Evolutionary conservation across 768 basidiomycete genomes (phyloP).

Genomic region (Candolleomyces efflorescens): DNA sequence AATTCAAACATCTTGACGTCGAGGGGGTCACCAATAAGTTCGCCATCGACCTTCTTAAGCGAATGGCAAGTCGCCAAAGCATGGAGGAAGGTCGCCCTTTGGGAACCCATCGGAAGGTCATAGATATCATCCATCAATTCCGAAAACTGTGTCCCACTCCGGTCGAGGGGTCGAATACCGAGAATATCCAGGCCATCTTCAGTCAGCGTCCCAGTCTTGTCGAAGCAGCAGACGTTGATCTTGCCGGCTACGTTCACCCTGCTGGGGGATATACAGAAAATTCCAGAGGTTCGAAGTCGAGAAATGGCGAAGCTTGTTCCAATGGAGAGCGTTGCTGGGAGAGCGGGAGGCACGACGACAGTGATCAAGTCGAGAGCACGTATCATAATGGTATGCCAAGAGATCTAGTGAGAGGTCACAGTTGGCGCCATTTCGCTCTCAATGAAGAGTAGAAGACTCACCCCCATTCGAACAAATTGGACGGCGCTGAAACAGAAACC

Average conservation of each 20-base stretch:
- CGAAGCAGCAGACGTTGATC: constrained; percentile 96
- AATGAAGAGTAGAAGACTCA: constrained; percentile 31
- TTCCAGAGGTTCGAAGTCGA: constrained; percentile 79
- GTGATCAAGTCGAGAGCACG: constrained; percentile 95
- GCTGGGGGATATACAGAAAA: constrained; percentile 96
- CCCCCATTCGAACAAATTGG: constrained; percentile 88
- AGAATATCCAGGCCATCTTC: constrained; percentile 98
- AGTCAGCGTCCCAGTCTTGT: constrained; percentile 98
- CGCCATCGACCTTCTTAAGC: constrained; percentile 82
- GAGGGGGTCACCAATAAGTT: constrained; percentile 91
- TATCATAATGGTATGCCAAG: constrained; percentile 85
- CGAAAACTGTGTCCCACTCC: constrained; percentile 73
- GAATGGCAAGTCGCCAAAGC: constrained; percentile 96
- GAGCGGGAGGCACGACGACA: constrained; percentile 94
- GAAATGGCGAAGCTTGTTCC: constrained; percentile 94
- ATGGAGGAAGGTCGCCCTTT: constrained; percentile 84
- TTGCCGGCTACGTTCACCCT: constrained; percentile 95
- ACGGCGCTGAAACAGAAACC: constrained; percentile 91
- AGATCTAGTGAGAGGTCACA: constrained; percentile 46
- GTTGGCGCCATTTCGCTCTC: not conserved
- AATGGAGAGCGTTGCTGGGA: constrained; percentile 95
- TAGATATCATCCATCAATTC: constrained; percentile 85
- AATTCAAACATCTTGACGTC: constrained; percentile 99
- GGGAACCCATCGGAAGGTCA: constrained; percentile 69
- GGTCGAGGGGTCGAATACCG: constrained; percentile 84